These are phyloP conservation scores for Kodamaea fukazawae DNA, from an alignment of 805 yeast genomes.

Conservation along the genomic window DNA sequence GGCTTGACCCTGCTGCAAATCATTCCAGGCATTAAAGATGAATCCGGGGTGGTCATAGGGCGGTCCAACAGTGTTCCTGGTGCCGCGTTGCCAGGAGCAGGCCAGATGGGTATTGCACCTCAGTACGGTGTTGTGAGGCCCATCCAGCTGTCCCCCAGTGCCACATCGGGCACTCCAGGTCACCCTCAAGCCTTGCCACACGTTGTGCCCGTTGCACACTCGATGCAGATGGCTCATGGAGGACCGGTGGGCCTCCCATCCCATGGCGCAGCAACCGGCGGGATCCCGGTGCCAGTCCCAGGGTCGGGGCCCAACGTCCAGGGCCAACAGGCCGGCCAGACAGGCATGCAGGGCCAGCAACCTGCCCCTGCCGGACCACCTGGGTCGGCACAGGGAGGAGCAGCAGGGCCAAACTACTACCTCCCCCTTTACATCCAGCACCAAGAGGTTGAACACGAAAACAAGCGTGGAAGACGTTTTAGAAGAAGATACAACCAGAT, in stretches of 20 bases:
- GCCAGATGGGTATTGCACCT: too few species aligned
- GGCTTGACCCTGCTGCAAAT: too few species aligned
- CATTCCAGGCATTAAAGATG: too few species aligned
- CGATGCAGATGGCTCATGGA: not conserved
- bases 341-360: too few species aligned
- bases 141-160: too few species aligned
- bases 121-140: too few species aligned
- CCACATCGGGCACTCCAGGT: not conserved
- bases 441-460: conserved; percentile 13
- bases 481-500: conserved; percentile 38
- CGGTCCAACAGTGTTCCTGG: too few species aligned
- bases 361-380: not conserved
- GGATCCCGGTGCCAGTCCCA: not conserved
- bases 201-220: not conserved
- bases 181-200: not conserved
- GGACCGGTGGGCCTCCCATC: not conserved
- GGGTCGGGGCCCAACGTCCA: not conserved
- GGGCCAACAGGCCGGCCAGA: too few species aligned
- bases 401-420: too few species aligned
- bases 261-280: not conserved
- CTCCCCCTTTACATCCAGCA: not conserved
- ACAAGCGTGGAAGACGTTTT: conserved; percentile 32
- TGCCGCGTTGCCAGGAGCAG: too few species aligned
- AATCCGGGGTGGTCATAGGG: too few species aligned
- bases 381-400: not conserved